phyloP scores from a whole-genome alignment of 2,329 filamentous ascomycete genomes.

The Aciculosporium take region DNA sequence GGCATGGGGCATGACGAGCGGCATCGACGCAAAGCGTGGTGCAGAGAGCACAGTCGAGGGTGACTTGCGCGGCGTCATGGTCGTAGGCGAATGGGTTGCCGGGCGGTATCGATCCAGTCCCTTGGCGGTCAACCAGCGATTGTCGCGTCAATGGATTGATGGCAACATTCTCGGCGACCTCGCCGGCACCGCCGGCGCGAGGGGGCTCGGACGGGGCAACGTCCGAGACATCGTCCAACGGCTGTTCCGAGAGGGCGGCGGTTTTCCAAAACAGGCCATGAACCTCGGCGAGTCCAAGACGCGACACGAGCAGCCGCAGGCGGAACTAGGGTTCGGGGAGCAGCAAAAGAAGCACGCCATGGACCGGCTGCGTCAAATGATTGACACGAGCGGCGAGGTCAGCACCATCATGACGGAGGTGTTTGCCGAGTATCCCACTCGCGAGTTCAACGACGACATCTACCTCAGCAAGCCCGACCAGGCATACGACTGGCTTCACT shows the following conservation, averaged over 20 bases:
- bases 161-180: conserved; percentile 54
- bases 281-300: conserved; percentile 27
- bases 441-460: conserved; percentile 85
- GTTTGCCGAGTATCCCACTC: conserved; percentile 72
- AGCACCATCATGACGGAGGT: conserved; percentile 71
- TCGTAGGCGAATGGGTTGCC: conserved; percentile 77
- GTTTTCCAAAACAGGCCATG: conserved; percentile 50
- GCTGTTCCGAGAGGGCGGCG: conserved; percentile 67
- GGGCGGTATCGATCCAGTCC: conserved; percentile 45
- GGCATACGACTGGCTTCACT: conserved; percentile 91
- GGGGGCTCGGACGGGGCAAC: conserved; percentile 58
- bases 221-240: conserved; percentile 61
- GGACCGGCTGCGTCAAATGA: conserved; percentile 58
- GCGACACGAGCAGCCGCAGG: conserved; percentile 38
- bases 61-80: conserved; percentile 71
- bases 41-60: conserved; percentile 55
- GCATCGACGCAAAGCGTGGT: conserved; percentile 54
- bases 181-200: conserved; percentile 52
- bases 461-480: conserved; percentile 75
- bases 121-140: conserved; percentile 24
- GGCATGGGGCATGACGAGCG: conserved; percentile 63
- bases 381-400: conserved; percentile 65
- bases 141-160: conserved; percentile 69
- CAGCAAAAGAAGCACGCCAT: conserved; percentile 58
- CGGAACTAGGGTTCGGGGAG: conserved; percentile 57